These are phyloP conservation scores for Ascochyta fabae DNA, from an alignment of 2,329 filamentous ascomycete genomes.

Conservation along the genomic window DNA sequence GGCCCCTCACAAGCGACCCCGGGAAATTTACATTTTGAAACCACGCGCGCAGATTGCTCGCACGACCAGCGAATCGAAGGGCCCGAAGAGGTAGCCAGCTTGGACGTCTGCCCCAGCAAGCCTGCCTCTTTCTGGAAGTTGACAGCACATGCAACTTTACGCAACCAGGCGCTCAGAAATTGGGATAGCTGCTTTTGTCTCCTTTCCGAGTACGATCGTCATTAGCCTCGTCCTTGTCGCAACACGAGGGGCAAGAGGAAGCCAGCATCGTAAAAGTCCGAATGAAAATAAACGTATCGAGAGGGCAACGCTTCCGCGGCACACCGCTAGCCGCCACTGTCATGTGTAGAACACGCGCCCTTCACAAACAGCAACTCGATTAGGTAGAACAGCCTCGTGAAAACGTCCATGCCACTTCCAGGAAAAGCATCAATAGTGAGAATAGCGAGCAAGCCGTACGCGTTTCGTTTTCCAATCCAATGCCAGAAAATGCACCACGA, in stretches of 20 bases:
- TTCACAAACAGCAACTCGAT: neutral
- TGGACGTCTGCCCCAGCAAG: slow-evolving; percentile 1
- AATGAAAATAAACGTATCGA: neutral
- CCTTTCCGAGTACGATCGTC: neutral
- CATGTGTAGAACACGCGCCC: neutral
- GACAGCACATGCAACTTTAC: neutral
- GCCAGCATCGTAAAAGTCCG: neutral
- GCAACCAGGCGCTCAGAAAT: neutral
- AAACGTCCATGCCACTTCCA: neutral
- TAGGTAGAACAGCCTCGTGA: neutral
- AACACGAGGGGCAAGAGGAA: slow-evolving; percentile 4
- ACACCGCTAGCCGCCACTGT: neutral
- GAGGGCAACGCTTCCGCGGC: neutral
- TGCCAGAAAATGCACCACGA: slow-evolving; percentile 16
- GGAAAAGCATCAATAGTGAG: neutral
- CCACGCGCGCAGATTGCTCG: slow-evolving; percentile 9
- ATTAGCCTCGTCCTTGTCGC: neutral
- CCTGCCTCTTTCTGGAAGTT: slow-evolving; percentile 1
- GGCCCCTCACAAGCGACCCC: slow-evolving; percentile 8
- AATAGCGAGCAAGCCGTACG: neutral
- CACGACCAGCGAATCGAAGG: slow-evolving; percentile 7
- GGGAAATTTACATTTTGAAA: slow-evolving; percentile 12
- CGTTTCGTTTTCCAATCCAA: slow-evolving; percentile 10
- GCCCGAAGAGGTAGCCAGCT: slow-evolving; percentile 1
- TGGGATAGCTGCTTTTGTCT: slow-evolving; percentile 1